Base-by-base conservation (phyloP, 331 rosid genomes). In the Quercus lobata region DNA sequence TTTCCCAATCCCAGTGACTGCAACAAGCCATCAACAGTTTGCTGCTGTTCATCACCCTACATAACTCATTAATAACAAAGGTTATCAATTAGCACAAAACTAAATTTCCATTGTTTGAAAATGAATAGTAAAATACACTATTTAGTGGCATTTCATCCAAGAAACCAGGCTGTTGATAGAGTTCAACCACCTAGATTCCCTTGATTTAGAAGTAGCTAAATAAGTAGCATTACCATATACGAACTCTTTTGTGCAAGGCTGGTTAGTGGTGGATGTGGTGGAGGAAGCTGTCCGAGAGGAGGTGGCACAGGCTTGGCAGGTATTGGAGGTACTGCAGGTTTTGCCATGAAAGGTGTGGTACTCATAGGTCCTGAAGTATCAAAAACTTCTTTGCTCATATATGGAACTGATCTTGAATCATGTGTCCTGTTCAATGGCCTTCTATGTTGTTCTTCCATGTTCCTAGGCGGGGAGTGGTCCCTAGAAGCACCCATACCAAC, bases 11-110 rank as follows among this genome's bases (percentile, higher is more conserved):
- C 99, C 71, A 96, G 82, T 5, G 86, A 77, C 57, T 90, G 92
- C 77, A 96, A 84, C 84, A 96, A 82, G 72, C 93, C 88, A 83
- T 96, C 98, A 57, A 96, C 91, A 77, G 91, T 91, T 90, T 86
- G 89, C 24, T 80, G 94, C 22, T 80, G 94, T 83, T 89, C 97
- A 24, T 85, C 91, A 58, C 81, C 94, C 99, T 93, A 78, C 78
- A 80, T 60, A 83, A 75, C 70, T 75, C 78, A 75, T 35, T 27
- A 81, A 54, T 68, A 74, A 37, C 52, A 75, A 76, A 54, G 5
- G 44, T 84, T 72, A 86, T 76, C 41, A 76, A 41, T 41, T 41
- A 41, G 46, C 52, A 70, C 25, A 9, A 8, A 46, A 2, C 5
- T 30, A 10, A 30, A 63, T 17, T 29, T 2, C 37, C 17, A 2